Evolutionary conservation across 495 filamentous ascomycete species (phyloP).

Genomic region (Aspergillus baeticus): DNA sequence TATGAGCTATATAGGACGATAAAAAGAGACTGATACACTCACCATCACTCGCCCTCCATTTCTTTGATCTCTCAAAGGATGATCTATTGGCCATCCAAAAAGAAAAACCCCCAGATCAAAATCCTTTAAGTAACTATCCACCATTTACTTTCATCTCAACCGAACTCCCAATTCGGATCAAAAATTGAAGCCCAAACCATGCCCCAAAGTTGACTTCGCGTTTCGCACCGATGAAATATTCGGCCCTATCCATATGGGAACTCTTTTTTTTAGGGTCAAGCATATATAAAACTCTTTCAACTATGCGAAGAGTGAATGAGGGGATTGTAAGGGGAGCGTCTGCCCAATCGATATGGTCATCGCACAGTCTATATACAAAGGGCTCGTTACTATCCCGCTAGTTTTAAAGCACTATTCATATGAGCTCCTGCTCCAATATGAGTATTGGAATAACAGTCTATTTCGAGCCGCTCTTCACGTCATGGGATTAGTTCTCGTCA

Average conservation of each 20-base stretch:
- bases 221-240: constrained; percentile 28
- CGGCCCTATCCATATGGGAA: constrained; percentile 35
- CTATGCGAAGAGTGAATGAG: no score
- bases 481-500: background rate
- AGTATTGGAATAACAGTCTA: background rate
- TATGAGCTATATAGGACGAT: no score
- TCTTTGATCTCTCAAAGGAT: no score
- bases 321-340: no score
- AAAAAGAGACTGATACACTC: no score
- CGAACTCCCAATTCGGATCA: constrained; percentile 61
- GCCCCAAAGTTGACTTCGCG: constrained; percentile 65
- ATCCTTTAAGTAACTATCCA: no score
- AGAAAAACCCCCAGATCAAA: no score
- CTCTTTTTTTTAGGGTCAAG: no score
- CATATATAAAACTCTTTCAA: no score
- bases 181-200: constrained; percentile 59
- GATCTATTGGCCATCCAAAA: no score
- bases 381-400: constrained; percentile 4
- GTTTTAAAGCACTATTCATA: background rate
- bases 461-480: background rate
- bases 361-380: background rate
- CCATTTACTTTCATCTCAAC: no score
- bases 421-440: constrained; percentile 6
- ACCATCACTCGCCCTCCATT: no score
- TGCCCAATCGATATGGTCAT: background rate